Base-by-base conservation (phyloP, 2,329 filamentous ascomycete genomes). In the Bimuria novae-zelandiae region DNA sequence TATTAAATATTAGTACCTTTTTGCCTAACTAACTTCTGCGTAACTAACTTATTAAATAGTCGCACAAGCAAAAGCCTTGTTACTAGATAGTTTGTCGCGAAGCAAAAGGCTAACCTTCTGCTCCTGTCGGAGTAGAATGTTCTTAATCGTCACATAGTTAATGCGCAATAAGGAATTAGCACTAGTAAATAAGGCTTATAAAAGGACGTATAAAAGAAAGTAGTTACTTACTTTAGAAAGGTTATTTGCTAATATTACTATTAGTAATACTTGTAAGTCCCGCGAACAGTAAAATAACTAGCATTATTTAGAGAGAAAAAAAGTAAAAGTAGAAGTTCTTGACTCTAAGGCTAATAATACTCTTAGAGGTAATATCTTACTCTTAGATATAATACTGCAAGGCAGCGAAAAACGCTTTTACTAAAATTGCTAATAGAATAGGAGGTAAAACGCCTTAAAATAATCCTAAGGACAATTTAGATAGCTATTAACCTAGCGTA, bases 161-260 rank as follows among this genome's bases (percentile, higher is more conserved):
- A 57, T 35, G 6, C 37, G 23, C n/a, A 61, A 14, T 0, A 61
- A n/a, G 14, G 45, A 33, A 40, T 37, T 54, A 4, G 56, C 56
- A 30, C 56, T 59, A 4, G 52, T 25, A 10, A 32, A 61, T 6
- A 61, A 37, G 7, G 23, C 51, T 17, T 61, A 30, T 11, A 61
- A 49, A 14, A 61, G 45, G 16, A 61, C 40, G 30, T 61, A 61
- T 1, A 36, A 61, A 10, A 61, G 3, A 23, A 61, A 61, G 51
- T 61, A 61, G 14, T 61, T 61, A n/a, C 58, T 59, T 45, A 21
- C 58, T 51, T 61, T 61, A 23, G 21, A 56, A 16, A 61, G 43
- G 7, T 61, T 61, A 11, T 58, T 60, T 14, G 51, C 57, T 14
- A 60, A 41, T 2, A 55, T 60, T 16, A 7, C 33, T 16, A 22